phyloP scores from a whole-genome alignment of 352 stramenopile genomes.

The Phytophthora macrochlamydospora region DNA sequence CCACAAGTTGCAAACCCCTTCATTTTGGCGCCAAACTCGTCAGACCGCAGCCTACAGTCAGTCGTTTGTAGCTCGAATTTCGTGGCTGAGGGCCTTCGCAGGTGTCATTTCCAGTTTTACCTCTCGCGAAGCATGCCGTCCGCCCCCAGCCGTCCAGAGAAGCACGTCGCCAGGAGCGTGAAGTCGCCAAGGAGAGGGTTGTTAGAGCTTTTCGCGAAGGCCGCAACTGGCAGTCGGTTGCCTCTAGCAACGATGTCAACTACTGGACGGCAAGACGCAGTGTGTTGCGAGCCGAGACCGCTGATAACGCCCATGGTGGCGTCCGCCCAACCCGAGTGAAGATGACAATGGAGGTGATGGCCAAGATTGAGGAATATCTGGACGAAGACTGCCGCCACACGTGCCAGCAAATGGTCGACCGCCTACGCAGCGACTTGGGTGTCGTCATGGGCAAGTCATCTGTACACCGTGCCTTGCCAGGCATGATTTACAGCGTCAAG shows the following conservation, averaged over 20 bases:
- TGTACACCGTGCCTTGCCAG: constrained; percentile 16
- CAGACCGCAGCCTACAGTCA: background rate
- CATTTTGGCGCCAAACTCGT: background rate
- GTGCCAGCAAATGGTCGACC: background rate
- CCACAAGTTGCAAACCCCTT: background rate
- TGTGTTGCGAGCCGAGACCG: background rate
- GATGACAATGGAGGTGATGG: constrained; percentile 23
- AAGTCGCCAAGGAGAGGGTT: constrained; percentile 6
- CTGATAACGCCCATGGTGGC: constrained; percentile 7
- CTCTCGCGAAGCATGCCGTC: constrained; percentile 2
- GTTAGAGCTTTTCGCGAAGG: constrained; percentile 6
- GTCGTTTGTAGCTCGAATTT: background rate
- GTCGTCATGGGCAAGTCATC: constrained; percentile 8
- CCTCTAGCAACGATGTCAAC: constrained; percentile 1
- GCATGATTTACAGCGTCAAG: constrained; percentile 31
- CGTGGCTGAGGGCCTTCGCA: background rate
- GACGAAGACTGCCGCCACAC: constrained; percentile 20
- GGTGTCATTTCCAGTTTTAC: background rate
- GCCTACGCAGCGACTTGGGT: constrained; percentile 6
- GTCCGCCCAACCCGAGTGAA: constrained; percentile 6
- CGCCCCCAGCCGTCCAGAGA: background rate
- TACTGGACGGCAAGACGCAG: constrained; percentile 3
- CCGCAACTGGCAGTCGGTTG: constrained; percentile 2
- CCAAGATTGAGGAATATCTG: constrained; percentile 19
- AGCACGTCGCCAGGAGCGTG: background rate